Evolutionary conservation across 2,329 filamentous ascomycete genomes (phyloP).

Genomic region (Cryphonectria naterciae): DNA sequence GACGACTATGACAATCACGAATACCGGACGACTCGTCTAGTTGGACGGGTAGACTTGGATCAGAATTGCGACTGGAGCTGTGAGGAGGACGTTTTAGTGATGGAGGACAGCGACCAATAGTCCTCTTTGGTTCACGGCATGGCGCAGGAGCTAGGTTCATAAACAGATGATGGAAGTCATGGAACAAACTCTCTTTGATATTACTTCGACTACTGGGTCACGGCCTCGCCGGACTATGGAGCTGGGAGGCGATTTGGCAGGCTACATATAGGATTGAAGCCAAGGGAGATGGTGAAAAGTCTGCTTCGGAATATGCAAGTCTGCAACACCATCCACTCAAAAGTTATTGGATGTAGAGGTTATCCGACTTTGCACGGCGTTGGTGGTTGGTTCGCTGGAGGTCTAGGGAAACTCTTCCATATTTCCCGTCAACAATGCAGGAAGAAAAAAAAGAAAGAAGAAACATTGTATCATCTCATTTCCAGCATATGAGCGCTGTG

Average conservation of each 20-base stretch:
- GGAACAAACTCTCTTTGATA: slow-evolving; percentile 3
- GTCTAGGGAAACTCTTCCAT: background rate
- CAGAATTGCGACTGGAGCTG: too few species aligned
- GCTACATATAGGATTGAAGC: background rate
- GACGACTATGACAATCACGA: background rate
- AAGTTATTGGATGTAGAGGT: slow-evolving; percentile 5
- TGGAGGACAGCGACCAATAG: background rate
- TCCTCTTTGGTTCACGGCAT: background rate
- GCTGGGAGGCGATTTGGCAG: background rate
- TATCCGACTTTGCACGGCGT: background rate
- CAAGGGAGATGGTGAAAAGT: background rate
- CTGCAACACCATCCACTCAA: background rate
- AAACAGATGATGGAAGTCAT: background rate
- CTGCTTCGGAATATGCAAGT: background rate
- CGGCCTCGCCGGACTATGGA: background rate
- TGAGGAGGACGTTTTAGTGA: background rate
- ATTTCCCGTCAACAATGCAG: background rate
- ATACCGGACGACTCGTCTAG: background rate
- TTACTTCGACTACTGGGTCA: background rate
- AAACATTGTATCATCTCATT: background rate
- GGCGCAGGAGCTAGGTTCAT: background rate
- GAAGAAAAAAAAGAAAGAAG: background rate
- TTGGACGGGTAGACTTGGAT: background rate
- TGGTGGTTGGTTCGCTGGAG: slow-evolving; percentile 2
- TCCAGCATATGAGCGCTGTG: background rate